Evolutionary conservation across 768 basidiomycete genomes (phyloP).

Genomic region (Lactarius quietus): DNA sequence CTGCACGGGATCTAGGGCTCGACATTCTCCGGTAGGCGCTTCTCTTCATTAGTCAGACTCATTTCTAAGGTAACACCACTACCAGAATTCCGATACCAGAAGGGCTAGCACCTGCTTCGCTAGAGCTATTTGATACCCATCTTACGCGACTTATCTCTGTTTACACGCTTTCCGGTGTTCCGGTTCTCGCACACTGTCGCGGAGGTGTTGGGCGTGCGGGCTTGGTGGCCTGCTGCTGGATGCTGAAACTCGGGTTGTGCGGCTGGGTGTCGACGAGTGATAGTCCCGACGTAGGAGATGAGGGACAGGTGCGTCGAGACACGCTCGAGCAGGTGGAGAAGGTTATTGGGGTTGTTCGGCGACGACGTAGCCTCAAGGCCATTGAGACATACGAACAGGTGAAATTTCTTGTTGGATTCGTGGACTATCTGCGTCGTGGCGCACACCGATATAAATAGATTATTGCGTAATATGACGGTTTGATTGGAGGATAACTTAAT

Average conservation of each 20-base stretch:
- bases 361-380: constrained; percentile 81
- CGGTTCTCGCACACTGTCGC: constrained; percentile 84
- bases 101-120: constrained; percentile 70
- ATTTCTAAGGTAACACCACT: constrained; percentile 10
- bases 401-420: constrained; percentile 71
- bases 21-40: constrained; percentile 71
- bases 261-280: constrained; percentile 49
- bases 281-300: not conserved
- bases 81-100: constrained; percentile 85
- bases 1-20: constrained; percentile 61
- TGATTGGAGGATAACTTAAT: not conserved
- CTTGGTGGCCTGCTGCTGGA: constrained; percentile 88
- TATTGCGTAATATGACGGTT: constrained; percentile 11
- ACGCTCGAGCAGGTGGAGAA: constrained; percentile 67
- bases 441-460: not conserved
- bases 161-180: constrained; percentile 70
- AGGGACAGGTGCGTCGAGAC: constrained; percentile 37
- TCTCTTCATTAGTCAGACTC: not conserved
- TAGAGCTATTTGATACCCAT: constrained; percentile 58
- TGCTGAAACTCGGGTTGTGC: constrained; percentile 86
- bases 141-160: constrained; percentile 59
- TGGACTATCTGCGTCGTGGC: constrained; percentile 51
- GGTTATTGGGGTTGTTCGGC: constrained; percentile 67
- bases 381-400: constrained; percentile 96
- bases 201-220: constrained; percentile 95